Conservation (phyloP, 83 land plant genomes). For the Isoetes engelmannii region DNA sequence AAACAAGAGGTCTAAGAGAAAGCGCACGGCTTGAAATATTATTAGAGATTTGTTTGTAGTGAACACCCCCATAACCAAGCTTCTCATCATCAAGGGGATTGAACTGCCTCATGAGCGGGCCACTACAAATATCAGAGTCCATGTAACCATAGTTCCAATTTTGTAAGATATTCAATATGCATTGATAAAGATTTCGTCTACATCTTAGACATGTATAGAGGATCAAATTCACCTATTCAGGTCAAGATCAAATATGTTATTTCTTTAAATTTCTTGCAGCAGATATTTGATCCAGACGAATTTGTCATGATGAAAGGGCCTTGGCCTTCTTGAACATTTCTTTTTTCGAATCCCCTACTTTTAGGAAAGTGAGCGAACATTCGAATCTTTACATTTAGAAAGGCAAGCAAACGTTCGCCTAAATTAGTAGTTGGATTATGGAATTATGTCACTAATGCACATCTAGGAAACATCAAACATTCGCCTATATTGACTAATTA, state of each 20-base stretch:
- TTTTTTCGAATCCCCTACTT: too few relatives aligned
- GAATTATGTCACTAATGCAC: neutral
- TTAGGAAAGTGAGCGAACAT: too few relatives aligned
- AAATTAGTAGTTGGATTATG: neutral
- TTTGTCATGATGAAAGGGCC: too few relatives aligned
- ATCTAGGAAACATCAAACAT: neutral
- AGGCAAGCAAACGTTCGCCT: neutral
- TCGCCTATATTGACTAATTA: too few relatives aligned
- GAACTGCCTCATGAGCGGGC: neutral
- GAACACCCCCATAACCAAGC: neutral
- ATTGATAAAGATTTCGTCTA: too few relatives aligned
- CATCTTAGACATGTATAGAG: neutral
- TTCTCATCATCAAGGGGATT: neutral
- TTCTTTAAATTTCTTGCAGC: neutral
- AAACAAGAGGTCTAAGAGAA: constrained; percentile 23
- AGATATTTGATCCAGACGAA: too few relatives aligned
- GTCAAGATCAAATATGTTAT: neutral
- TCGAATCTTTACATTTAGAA: neutral
- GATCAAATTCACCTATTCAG: neutral
- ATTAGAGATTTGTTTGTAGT: too few relatives aligned
- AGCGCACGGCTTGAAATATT: constrained; percentile 1
- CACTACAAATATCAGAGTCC: neutral
- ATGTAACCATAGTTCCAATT: neutral
- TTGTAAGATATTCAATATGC: neutral
- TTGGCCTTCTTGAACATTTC: too few relatives aligned